Conservation (phyloP, 2,329 filamentous ascomycete genomes). For the Colletotrichum lupini region DNA sequence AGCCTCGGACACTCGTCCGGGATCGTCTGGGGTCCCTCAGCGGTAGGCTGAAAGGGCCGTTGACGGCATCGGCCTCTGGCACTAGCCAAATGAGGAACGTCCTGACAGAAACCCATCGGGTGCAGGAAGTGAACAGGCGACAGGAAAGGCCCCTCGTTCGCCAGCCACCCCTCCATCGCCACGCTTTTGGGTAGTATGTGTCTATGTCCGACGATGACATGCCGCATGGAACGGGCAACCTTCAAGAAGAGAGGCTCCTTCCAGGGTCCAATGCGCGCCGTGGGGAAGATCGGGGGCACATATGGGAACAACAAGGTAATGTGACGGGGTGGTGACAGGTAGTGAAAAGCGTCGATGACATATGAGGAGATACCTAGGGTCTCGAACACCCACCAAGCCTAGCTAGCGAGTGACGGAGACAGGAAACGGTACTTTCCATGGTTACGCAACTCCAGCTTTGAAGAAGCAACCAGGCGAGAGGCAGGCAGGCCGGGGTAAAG, state of each 20-base stretch:
- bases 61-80: conserved; percentile 31
- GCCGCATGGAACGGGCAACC: conserved; percentile 22
- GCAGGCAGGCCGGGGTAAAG: background rate
- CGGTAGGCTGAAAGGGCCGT: conserved; percentile 26
- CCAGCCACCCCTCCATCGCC: conserved; percentile 30
- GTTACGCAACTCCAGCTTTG: conserved; percentile 10
- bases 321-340: background rate
- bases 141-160: conserved; percentile 18
- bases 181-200: conserved; percentile 36
- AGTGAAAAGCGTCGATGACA: background rate
- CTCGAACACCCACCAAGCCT: background rate
- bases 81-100: conserved; percentile 32
- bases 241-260: conserved; percentile 22
- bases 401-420: background rate
- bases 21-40: conserved; percentile 21
- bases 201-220: conserved; percentile 24
- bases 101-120: conserved; percentile 9
- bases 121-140: conserved; percentile 16
- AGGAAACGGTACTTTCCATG: background rate
- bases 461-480: background rate
- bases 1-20: conserved; percentile 28
- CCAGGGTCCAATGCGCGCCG: conserved; percentile 11
- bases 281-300: background rate
- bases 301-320: background rate
- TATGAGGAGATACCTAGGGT: background rate